A percentile compares a stretch with the other conserved stretches of the same genome.
phyloP scores from a whole-genome alignment of 2,329 filamentous ascomycete species.

The Xylaria sp. region DNA sequence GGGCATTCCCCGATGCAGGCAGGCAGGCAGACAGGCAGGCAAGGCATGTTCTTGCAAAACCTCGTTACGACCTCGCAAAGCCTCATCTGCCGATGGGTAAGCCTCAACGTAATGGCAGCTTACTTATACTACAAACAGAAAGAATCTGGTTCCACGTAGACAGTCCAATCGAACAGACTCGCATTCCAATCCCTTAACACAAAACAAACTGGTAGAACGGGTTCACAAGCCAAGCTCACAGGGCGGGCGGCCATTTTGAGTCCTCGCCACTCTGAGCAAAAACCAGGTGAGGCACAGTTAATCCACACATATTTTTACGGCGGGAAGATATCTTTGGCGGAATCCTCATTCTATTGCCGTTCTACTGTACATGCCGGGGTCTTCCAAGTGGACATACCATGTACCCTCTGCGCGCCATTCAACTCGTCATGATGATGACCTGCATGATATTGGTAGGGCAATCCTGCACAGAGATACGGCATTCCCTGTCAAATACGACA shows the following conservation, averaged over 20 bases:
- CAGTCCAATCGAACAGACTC: neutral
- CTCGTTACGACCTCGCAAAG: neutral
- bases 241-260: no score
- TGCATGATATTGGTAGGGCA: constrained; percentile 27
- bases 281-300: neutral
- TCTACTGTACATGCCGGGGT: constrained; percentile 13
- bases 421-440: constrained; percentile 10
- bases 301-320: constrained; percentile 13
- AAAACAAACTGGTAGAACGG: neutral
- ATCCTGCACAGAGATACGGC: constrained; percentile 3
- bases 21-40: no score
- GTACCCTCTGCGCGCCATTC: constrained; percentile 12
- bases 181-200: neutral
- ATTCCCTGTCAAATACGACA: constrained; percentile 24
- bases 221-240: neutral
- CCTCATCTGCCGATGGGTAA: neutral
- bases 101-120: neutral
- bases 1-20: neutral
- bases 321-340: neutral
- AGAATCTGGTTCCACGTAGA: neutral
- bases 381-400: constrained; percentile 30
- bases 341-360: constrained; percentile 21
- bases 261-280: neutral
- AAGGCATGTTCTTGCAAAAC: no score
- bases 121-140: neutral